These are phyloP conservation scores for Elsinoe fawcettii DNA, from an alignment of 2,329 filamentous ascomycete species.

Conservation along the genomic window DNA sequence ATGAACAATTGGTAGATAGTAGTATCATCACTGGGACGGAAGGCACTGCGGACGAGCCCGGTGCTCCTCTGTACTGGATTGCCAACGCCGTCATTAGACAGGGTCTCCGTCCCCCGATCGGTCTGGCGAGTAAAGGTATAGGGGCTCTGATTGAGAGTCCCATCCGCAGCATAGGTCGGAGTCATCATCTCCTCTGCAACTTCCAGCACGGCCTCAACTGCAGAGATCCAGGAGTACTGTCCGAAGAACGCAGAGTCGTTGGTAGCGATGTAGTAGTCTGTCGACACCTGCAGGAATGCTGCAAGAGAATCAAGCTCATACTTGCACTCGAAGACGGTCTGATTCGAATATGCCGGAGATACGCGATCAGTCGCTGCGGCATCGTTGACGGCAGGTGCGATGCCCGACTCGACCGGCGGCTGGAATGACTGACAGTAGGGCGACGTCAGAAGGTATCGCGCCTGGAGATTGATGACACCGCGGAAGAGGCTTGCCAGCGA, in stretches of 20 bases:
- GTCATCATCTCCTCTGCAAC: constrained; percentile 41
- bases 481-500: constrained; percentile 61
- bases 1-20: constrained; percentile 45
- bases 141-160: constrained; percentile 36
- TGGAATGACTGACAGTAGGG: constrained; percentile 49
- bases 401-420: constrained; percentile 41
- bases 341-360: constrained; percentile 35
- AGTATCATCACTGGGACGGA: constrained; percentile 44
- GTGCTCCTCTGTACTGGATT: constrained; percentile 44
- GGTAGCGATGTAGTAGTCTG: constrained; percentile 43
- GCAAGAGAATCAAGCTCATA: constrained; percentile 48
- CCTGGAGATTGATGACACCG: constrained; percentile 64
- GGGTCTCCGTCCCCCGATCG: constrained; percentile 40
- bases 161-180: constrained; percentile 42
- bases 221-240: constrained; percentile 40
- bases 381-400: constrained; percentile 34
- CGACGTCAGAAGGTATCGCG: constrained; percentile 57
- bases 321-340: constrained; percentile 46
- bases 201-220: constrained; percentile 38
- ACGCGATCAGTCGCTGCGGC: constrained; percentile 37
- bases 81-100: constrained; percentile 46
- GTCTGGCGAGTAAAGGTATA: constrained; percentile 42
- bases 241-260: constrained; percentile 42
- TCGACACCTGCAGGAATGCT: constrained; percentile 43
- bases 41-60: constrained; percentile 43